Base-by-base conservation (phyloP, 768 basidiomycete species). In the Porphyrellus cyaneotinctus region DNA sequence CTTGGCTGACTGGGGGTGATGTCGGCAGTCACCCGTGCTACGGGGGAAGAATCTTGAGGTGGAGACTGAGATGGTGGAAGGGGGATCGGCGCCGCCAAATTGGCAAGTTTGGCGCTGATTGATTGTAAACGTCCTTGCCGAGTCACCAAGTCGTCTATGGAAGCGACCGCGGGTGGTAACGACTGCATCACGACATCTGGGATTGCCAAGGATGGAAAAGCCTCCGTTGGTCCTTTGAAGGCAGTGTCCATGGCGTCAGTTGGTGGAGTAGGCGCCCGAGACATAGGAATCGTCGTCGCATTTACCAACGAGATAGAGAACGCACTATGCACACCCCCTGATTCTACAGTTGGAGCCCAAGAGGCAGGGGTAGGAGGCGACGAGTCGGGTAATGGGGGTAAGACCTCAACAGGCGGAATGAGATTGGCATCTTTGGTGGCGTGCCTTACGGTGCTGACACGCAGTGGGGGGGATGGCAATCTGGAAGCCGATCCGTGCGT, bases 391-490 rank as follows among this genome's bases (percentile, higher is more conserved):
- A 31, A 33, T 38, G 51, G 48, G n/a, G 53, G 43, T 20, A 71
- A 38, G 33, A 68, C 37, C 51, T 64, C 67, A 23, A 71, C 70
- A n/a, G 68, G 68, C 32, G 67, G 69, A 30, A 69, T 69, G 36
- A 69, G 59, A 38, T 26, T 61, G 15, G 47, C 39, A n/a, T 54
- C 44, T 9, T 46, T 52, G 4, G 24, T 7, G 13, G 28, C 2
- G 32, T 9, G 41, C 14, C 43, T 38, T 6, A 15, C 15, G 9
- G 10, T 46, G 2, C 48, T 41, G 13, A 51, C 12, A 6, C 44
- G 58, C 6, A 51, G 44, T 17, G 31, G n/a, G 20, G 43, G 35
- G 15, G 37, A 43, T 17, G 26, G 49, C 15, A 48, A 23, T 10
- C 28, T 15, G 28, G 51, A 28, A 39, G 20, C 12, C 18, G 23